Percentiles rank a stretch among this genome's conserved stretches.
Conservation (phyloP, 768 basidiomycete genomes). For the Cubamyces lactineus region DNA sequence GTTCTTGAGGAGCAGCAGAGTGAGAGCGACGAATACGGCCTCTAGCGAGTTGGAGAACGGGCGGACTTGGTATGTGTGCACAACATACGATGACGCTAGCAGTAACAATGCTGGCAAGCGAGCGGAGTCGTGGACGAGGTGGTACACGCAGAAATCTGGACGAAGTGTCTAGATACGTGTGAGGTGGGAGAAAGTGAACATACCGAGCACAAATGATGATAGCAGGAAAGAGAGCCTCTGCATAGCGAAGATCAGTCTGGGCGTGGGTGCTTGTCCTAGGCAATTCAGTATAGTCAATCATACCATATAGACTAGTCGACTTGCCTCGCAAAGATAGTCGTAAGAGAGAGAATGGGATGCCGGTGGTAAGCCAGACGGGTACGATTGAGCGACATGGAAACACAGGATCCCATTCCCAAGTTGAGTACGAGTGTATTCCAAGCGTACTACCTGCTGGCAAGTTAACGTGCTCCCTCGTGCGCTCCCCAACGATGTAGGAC, state of each 20-base stretch:
- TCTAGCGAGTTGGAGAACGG: conserved; percentile 46
- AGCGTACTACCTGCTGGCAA: conserved; percentile 33
- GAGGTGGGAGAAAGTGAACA: neutral
- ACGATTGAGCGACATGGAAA: conserved; percentile 42
- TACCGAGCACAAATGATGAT: conserved; percentile 41
- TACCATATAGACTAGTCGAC: conserved; percentile 4
- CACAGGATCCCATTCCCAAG: conserved; percentile 45
- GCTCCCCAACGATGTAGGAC: neutral
- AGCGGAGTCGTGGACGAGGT: conserved; percentile 17
- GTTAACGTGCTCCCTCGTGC: neutral
- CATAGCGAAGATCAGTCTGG: conserved; percentile 31
- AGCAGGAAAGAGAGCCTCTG: conserved; percentile 38
- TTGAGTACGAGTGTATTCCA: conserved; percentile 32
- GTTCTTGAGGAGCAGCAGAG: conserved; percentile 32
- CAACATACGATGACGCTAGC: conserved; percentile 42
- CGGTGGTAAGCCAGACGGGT: conserved; percentile 38
- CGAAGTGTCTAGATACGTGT: neutral
- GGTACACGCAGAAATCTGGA: conserved; percentile 29
- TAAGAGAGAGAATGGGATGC: conserved; percentile 34
- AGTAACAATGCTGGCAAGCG: conserved; percentile 34
- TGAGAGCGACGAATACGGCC: conserved; percentile 36
- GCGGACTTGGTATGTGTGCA: conserved; percentile 42
- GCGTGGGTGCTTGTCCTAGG: conserved; percentile 10
- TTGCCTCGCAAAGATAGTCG: conserved; percentile 30
- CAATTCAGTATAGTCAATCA: conserved; percentile 8